Evolutionary conservation across 805 yeast genomes (phyloP), one percentile per base, ranked within the genome.

Genomic region (Maudiozyma serrabonitensis): DNA sequence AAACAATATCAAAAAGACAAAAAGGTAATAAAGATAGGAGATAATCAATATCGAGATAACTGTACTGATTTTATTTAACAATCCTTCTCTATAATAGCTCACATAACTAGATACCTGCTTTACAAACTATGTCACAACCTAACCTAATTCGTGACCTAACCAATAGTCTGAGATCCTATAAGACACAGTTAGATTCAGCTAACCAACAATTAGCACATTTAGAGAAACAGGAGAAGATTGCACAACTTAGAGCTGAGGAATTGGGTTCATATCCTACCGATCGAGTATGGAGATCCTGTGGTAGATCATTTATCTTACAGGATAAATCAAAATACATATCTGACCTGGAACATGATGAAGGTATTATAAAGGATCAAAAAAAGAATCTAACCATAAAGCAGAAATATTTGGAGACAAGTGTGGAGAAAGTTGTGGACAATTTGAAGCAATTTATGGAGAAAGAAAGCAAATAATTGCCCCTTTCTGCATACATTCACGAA

Each of bases 201-300:
- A 53, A 57, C 34, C 63, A 59, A 43, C 70, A 67, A 52, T 44
- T 65, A 44, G 41, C 46, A 6, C 57, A 56, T 23, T 49, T 67
- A 21, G 61, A 61, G 12, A 63, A 64, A 47, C 69, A 67, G 50
- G 63, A 59, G 55, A 74, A 72, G 56, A 62, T 84, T 45, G 75
- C 81, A 19, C 75, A 75, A 25, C 70, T 78, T 42, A 83, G 95
- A 8, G 67, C 74, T 34, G 61, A 73, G 34, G 85, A 84, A 55
- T 69, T 88, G 46, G 69, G 68, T 25, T 71, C 77, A 41, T 68
- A 75, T 13, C 73, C 69, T 9, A 70, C 70, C 19, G 75, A 77
- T 9, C 62, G 61, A 8, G 90, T 89, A 5, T 89, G 95, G 93
- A 79, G 86, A 61, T 87, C 95, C 5, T 78, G 87, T 35, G 97